phyloP scores from a whole-genome alignment of 1,284 basidiomycete genomes.

The Athelia psychrophila region DNA sequence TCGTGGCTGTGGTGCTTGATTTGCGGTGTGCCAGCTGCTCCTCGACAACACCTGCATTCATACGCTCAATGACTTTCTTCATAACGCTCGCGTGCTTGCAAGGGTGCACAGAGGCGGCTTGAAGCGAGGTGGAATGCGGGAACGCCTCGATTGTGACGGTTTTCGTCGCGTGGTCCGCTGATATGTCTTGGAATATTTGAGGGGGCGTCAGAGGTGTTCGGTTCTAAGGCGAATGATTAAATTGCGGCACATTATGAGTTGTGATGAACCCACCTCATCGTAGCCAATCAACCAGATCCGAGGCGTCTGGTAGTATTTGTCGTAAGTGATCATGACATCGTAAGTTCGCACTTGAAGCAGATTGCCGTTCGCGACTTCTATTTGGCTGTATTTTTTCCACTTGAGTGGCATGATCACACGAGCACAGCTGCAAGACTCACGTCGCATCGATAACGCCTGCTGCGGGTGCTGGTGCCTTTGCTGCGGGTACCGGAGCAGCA shows the following conservation, averaged over 20 bases:
- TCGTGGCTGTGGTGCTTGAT: constrained; percentile 19
- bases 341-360: constrained; percentile 95
- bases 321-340: constrained; percentile 99
- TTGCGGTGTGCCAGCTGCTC: constrained; percentile 68
- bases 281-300: constrained; percentile 95
- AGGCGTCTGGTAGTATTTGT: constrained; percentile 98
- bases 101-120: constrained; percentile 92
- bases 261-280: constrained; percentile 68
- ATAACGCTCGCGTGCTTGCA: constrained; percentile 99
- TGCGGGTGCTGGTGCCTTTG: constrained; percentile 36
- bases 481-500: constrained; percentile 74
- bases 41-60: constrained; percentile 87
- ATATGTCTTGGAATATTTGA: constrained; percentile 97
- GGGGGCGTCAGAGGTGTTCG: constrained; percentile 81
- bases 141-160: constrained; percentile 99
- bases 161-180: constrained; percentile 96
- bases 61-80: constrained; percentile 99
- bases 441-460: constrained; percentile 36
- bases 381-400: constrained; percentile 41
- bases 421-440: constrained; percentile 21
- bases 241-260: constrained; percentile 2
- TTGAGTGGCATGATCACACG: neutral
- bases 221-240: constrained; percentile 48
- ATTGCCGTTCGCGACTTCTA: constrained; percentile 73
- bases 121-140: constrained; percentile 84